Percentiles rank a stretch among this genome's conserved stretches.
phyloP scores from a whole-genome alignment of 2,329 filamentous ascomycete species.

The Gaeumannomyces sp. region DNA sequence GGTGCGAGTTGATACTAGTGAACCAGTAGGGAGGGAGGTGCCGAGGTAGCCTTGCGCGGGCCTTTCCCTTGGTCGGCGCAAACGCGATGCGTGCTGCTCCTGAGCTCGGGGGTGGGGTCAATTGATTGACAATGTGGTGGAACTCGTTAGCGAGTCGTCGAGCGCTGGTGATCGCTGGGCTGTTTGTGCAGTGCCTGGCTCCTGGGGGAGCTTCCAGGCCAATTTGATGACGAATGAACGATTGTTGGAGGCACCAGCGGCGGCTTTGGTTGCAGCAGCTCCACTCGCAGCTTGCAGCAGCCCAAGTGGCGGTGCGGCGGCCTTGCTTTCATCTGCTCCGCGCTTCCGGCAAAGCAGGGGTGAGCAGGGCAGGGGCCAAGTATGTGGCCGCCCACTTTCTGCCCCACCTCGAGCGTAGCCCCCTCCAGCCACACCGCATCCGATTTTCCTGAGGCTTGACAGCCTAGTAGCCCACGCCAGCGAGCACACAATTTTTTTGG shows the following conservation, averaged over 20 bases:
- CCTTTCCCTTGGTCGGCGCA: slow-evolving; percentile 19
- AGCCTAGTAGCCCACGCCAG: neutral
- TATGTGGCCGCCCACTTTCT: neutral
- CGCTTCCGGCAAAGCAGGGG: no score
- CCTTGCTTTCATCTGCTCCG: no score
- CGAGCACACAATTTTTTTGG: neutral
- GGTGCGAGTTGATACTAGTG: neutral
- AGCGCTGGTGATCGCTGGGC: neutral
- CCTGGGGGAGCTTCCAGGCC: neutral
- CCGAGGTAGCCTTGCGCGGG: neutral
- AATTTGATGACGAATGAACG: neutral
- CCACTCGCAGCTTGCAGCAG: neutral
- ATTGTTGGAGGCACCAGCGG: no score
- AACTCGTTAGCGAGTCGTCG: no score
- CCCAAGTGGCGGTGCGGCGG: no score
- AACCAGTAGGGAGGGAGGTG: neutral
- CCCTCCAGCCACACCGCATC: neutral
- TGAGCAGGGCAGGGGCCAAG: neutral
- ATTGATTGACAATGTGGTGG: no score
- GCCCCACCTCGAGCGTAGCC: neutral
- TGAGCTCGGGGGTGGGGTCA: neutral
- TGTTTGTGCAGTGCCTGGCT: neutral
- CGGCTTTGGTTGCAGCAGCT: neutral
- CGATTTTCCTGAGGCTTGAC: neutral
- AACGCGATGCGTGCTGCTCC: neutral